These are phyloP conservation scores for Monocercomonoides exilis DNA, from an alignment of 78 protist species.

Conservation along the genomic window DNA sequence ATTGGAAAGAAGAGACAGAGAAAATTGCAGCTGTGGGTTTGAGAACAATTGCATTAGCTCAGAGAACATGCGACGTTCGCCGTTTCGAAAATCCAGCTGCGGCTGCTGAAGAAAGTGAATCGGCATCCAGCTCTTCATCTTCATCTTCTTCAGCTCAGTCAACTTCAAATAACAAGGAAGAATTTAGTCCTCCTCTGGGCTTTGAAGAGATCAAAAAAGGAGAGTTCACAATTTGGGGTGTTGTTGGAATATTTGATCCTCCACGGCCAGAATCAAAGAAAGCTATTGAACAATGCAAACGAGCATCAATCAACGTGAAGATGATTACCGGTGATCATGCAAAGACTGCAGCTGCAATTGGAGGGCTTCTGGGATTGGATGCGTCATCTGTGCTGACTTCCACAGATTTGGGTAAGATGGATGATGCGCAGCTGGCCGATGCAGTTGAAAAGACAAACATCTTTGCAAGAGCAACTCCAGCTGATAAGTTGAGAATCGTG, in stretches of 20 bases:
- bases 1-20: background rate
- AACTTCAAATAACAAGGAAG: background rate
- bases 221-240: constrained; percentile 12
- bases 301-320: constrained; percentile 19
- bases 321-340: constrained; percentile 40
- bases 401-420: background rate
- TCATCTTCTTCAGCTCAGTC: background rate
- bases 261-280: constrained; percentile 1
- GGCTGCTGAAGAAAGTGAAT: background rate
- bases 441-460: background rate
- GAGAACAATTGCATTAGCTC: background rate
- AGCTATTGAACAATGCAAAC: constrained; percentile 18
- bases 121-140: background rate
- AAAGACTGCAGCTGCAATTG: background rate
- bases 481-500: constrained; percentile 25
- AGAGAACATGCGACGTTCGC: background rate
- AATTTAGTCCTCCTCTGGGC: background rate
- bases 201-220: background rate
- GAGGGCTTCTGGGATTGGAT: background rate
- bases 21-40: background rate
- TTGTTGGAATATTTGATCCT: constrained; percentile 36
- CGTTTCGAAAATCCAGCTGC: too few species aligned
- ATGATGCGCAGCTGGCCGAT: background rate
- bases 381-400: background rate
- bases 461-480: constrained; percentile 11